Evolutionary conservation across 2,329 filamentous ascomycete species (phyloP).

Genomic region (Xylaria sp.): DNA sequence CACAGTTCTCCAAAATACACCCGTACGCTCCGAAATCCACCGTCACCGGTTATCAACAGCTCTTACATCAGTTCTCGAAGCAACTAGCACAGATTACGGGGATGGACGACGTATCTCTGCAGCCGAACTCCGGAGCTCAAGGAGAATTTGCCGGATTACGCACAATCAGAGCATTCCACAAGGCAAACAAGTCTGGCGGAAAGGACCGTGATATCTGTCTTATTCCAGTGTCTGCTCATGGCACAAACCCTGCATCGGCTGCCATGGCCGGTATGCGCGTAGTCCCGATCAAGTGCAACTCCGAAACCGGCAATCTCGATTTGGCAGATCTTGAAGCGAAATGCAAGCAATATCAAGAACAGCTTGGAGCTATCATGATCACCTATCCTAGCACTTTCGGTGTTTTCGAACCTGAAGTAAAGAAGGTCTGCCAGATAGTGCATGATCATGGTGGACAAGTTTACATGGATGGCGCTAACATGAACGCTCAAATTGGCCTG

Average conservation of each 20-base stretch:
- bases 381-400: conserved; percentile 96
- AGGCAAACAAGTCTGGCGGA: conserved; percentile 69
- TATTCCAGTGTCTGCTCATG: conserved; percentile 94
- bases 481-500: conserved; percentile 97
- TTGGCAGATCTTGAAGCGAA: conserved; percentile 86
- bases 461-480: conserved; percentile 99
- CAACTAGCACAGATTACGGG: conserved; percentile 87
- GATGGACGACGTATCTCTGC: conserved; percentile 88
- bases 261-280: conserved; percentile 97
- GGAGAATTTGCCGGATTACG: conserved; percentile 93
- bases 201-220: conserved; percentile 89
- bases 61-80: conserved; percentile 78
- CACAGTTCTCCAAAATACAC: conserved; percentile 81
- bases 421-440: conserved; percentile 85
- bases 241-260: conserved; percentile 94
- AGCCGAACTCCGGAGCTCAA: conserved; percentile 96
- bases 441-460: conserved; percentile 91
- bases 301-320: conserved; percentile 88
- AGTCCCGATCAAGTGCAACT: conserved; percentile 90
- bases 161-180: conserved; percentile 86
- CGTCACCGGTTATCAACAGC: conserved; percentile 73
- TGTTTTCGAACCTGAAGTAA: conserved; percentile 91
- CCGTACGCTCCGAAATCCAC: conserved; percentile 77
- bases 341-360: conserved; percentile 85
- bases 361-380: conserved; percentile 94